These are phyloP conservation scores for Falciphora oryzae DNA, from an alignment of 2,329 filamentous ascomycete species.

Conservation along the genomic window DNA sequence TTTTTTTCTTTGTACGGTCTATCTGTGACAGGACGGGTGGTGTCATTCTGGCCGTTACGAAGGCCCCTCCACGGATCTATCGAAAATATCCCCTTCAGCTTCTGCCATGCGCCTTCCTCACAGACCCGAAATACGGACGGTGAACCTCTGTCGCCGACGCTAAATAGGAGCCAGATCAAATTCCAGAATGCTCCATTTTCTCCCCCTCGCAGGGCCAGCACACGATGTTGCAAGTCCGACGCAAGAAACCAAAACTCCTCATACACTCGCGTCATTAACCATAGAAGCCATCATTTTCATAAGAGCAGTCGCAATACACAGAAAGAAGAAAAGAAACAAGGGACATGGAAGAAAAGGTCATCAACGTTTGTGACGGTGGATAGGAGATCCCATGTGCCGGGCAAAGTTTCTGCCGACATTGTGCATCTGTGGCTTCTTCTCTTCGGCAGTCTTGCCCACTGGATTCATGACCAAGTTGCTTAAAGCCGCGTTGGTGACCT, in stretches of 20 bases:
- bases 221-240: background rate
- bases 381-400: background rate
- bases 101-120: background rate
- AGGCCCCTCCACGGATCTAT: background rate
- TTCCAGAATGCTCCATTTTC: background rate
- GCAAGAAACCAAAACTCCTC: background rate
- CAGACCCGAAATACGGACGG: background rate
- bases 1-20: no score
- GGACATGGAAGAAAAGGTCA: background rate
- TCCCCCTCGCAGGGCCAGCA: no score
- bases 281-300: background rate
- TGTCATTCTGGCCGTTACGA: no score
- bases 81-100: background rate
- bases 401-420: background rate
- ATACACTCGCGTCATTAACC: background rate
- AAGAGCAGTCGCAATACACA: background rate
- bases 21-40: no score
- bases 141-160: background rate
- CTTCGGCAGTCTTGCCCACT: slow-evolving; percentile 10
- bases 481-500: slow-evolving; percentile 20
- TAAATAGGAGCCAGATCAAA: background rate
- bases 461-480: slow-evolving; percentile 18
- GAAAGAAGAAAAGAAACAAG: background rate
- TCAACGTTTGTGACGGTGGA: background rate
- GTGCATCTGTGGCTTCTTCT: slow-evolving; percentile 1